These are phyloP conservation scores for Conticribra weissflogii DNA, from an alignment of 108 stramenopile species.

Conservation along the genomic window DNA sequence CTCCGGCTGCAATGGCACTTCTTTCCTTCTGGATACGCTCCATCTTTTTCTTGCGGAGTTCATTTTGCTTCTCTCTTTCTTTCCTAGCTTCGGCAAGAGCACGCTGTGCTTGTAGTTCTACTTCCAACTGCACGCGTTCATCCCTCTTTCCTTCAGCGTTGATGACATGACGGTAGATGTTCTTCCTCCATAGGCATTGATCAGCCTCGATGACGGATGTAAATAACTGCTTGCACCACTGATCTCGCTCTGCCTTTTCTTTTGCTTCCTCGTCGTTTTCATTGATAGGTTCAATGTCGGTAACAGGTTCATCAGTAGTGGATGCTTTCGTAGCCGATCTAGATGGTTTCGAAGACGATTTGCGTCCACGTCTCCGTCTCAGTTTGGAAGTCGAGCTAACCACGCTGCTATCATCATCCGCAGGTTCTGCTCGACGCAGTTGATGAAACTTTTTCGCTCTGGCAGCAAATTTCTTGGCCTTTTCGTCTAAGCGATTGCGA, in stretches of 20 bases:
- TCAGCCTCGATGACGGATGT: constrained; percentile 1
- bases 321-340: background rate
- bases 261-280: background rate
- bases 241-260: background rate
- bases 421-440: constrained; percentile 27
- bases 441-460: constrained; percentile 45
- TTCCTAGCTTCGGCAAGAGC: background rate
- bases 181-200: constrained; percentile 22
- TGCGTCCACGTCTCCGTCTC: constrained; percentile 37
- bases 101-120: background rate
- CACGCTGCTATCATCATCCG: constrained; percentile 40
- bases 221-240: constrained; percentile 20
- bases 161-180: constrained; percentile 7
- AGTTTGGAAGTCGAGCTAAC: constrained; percentile 32
- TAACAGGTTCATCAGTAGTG: background rate
- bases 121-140: constrained; percentile 7
- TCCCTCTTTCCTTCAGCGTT: constrained; percentile 18
- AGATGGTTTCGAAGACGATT: constrained; percentile 18
- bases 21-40: constrained; percentile 4
- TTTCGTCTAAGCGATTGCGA: constrained; percentile 31
- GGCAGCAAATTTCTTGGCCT: constrained; percentile 48
- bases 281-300: background rate
- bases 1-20: background rate
- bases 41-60: constrained; percentile 19
- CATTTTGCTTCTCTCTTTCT: constrained; percentile 14